Evolutionary conservation across 2,329 filamentous ascomycete species (phyloP), one percentile per base, ranked within the genome.

Genomic region (Aspergillus alliaceus): DNA sequence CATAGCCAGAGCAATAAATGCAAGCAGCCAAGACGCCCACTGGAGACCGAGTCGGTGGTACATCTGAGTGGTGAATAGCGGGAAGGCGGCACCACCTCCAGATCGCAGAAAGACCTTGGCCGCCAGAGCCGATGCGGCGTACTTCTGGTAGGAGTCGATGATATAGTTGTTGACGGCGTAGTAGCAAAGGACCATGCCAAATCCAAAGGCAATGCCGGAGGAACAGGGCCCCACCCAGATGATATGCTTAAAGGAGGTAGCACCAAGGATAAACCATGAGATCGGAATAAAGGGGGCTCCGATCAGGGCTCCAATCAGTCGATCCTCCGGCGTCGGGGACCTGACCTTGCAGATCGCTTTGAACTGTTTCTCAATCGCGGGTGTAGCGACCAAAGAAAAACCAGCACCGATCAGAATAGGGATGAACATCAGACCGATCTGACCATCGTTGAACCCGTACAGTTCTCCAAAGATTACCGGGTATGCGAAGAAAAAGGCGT

Each of bases 171-270:
- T 89, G 65, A 86, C 85, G 6, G 86, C 79, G 75, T 90, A 90
- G 80, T 90, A 91, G 24, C 90, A 80, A 77, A 91, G 89, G 70
- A 91, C 90, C 80, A 91, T 90, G 59, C 88, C 88, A 66, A 90
- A 90, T n/a, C 88, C 88, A 48, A 91, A 85, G 6, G 84, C 82
- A 67, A 87, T 82, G 9, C 88, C 88, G 0, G 83, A 84, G 11
- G 85, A 77, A 20, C 80, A 77, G 0, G 84, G 82, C 0, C 74
- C 79, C 27, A 84, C 79, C 82, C 83, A 86, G 47, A 74, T 79
- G 7, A 81, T 75, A 7, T 74, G 59, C n/a, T 67, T 67, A 72
- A 87, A 90, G 0, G 86, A 89, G 0, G 83, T 82, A 79, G 84
- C 86, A 0, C 83, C 84, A 61, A 86, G 85, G 54, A 86, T 82